Evolutionary conservation across 148 eudicot species (phyloP), one percentile per base, ranked within the genome.

Genomic region (Heliamphora exappendiculata): DNA sequence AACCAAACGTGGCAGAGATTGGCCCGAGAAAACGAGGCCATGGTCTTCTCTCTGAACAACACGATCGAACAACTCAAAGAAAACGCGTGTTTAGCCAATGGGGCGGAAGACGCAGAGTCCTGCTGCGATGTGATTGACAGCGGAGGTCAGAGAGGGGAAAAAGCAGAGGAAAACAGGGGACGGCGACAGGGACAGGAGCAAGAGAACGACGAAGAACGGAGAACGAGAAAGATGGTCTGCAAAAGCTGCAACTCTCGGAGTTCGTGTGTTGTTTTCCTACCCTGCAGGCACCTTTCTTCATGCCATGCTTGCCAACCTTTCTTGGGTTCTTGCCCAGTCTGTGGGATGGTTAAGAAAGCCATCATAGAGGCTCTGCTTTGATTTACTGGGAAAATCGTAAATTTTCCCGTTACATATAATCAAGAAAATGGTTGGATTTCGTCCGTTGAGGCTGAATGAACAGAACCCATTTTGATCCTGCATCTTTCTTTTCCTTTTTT

Each of bases 201-300:
- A 66, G 58, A 36, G 31, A 70, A 5, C 14, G 72, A 5, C 14
- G 72, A 5, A 12, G 73, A 78, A 60, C 19, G 22, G 50, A 41
- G 5, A 22, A 49, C 37, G 67, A 71, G 63, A 45, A 82, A 72
- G 78, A 73, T 72, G 80, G 7, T 79, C 16, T 93, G 98, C 75
- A 88, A 73, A 76, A 74, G 81, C 26, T 93, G 98, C 72, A 76
- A 84, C 37, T 31, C 64, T 76, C 62, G 87, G 65, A 55, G 68
- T 9, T 81, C 87, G 70, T 78, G 93, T 39, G 84, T 93, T 4
- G 58, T 93, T 70, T 67, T 93, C 42, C 69, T 93, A 3, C 98
- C 98, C 14, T 93, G 98, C 44, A 88, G 93, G 75, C 96, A 91
- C 59, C 75, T 93, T 0, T 87, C 88, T 72, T 89, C 85, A 17